phyloP scores from a whole-genome alignment of 1,284 basidiomycete species.

The Puccinia horiana region DNA sequence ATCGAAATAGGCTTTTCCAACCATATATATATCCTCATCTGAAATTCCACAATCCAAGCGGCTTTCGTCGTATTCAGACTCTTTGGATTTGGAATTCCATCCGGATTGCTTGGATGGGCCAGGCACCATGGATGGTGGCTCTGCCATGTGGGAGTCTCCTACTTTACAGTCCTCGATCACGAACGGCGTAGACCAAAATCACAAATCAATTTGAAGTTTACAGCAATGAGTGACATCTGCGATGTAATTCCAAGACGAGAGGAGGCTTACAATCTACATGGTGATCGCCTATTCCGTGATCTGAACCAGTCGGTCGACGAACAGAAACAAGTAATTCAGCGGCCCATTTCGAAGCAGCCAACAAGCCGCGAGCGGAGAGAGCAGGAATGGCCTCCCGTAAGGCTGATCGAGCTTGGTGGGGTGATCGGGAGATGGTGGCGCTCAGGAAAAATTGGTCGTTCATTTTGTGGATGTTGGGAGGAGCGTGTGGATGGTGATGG shows the following conservation, averaged over 20 bases:
- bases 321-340: constrained; percentile 51
- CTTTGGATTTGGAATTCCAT: not conserved
- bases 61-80: not conserved
- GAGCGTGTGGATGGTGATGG: not conserved
- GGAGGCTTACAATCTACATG: constrained; percentile 13
- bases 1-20: constrained; percentile 76
- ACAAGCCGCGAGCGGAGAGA: constrained; percentile 49
- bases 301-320: constrained; percentile 16
- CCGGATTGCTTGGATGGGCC: not conserved
- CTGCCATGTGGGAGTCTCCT: constrained; percentile 18
- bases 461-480: not conserved
- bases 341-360: constrained; percentile 51
- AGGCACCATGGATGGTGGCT: not conserved
- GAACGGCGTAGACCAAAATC: not conserved
- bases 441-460: constrained; percentile 22
- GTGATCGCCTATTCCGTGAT: not conserved
- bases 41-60: not conserved
- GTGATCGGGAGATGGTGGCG: constrained; percentile 25
- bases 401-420: constrained; percentile 29
- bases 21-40: constrained; percentile 63
- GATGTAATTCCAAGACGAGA: not conserved
- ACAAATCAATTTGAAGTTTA: not conserved
- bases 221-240: too few species aligned
- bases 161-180: constrained; percentile 27
- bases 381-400: constrained; percentile 28